These are phyloP conservation scores for Ustilago curta DNA, from an alignment of 1,284 basidiomycete species.

Conservation along the genomic window DNA sequence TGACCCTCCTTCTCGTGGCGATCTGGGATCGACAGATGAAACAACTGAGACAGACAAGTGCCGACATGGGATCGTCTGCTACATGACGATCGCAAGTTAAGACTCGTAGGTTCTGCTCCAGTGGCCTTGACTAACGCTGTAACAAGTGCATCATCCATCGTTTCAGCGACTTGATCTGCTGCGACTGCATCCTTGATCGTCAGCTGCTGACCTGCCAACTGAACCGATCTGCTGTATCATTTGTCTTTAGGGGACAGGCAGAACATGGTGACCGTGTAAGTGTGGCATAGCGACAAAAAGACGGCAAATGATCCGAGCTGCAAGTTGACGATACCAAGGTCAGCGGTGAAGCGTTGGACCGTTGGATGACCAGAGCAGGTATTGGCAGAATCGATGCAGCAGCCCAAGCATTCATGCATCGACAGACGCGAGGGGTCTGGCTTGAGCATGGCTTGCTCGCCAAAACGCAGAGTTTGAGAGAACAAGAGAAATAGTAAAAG, in stretches of 20 bases:
- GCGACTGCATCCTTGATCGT: background rate
- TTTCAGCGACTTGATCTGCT: background rate
- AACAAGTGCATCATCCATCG: background rate
- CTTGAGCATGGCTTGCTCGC: slow-evolving; percentile 20
- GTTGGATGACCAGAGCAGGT: background rate
- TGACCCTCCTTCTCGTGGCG: slow-evolving; percentile 1
- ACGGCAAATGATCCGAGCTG: slow-evolving; percentile 6
- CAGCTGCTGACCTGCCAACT: background rate
- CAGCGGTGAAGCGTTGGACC: background rate
- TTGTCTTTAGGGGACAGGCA: background rate
- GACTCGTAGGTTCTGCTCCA: background rate
- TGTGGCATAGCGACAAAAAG: background rate
- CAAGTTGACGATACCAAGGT: background rate
- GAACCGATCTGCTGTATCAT: background rate
- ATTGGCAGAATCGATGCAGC: slow-evolving; percentile 14
- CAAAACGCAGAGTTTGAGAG: slow-evolving; percentile 7
- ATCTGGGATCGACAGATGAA: slow-evolving; percentile 7
- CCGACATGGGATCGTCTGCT: background rate
- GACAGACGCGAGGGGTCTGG: slow-evolving; percentile 37
- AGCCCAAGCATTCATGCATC: slow-evolving; percentile 18
- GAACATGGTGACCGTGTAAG: background rate
- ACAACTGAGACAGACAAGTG: background rate
- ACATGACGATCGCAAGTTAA: background rate
- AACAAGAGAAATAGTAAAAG: slow-evolving; percentile 2
- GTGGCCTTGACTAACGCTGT: background rate